Evolutionary conservation across 805 yeast species (phyloP), one percentile per base, ranked within the genome.

Genomic region (Zygosaccharomyces bisporus): DNA sequence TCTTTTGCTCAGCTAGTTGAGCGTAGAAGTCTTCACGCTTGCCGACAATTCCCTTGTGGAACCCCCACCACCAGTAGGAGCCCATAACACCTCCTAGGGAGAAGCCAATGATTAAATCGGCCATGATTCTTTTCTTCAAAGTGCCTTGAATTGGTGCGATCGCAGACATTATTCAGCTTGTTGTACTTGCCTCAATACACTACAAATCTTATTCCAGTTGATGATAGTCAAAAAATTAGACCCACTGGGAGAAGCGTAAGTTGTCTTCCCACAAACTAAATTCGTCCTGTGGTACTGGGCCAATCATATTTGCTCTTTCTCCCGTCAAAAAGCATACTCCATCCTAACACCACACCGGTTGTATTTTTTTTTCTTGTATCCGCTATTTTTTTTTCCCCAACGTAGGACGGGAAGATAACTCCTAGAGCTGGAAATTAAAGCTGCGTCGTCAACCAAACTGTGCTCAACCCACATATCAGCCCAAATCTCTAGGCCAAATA

Each of bases 11-110:
- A 57, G 89, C 91, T 66, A 85, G 72, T 58, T 80, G 74, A 51
- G 83, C 80, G 71, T 90, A 90, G 79, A 80, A 88, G 46, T 78
- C 81, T 68, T 90, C 97, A 78, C 96, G 86, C 61, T 72, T 75
- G 55, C 75, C 75, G 46, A 86, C 84, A 49, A 74, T 56, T 29
- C 81, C 77, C 74, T 77, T 81, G 83, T 90, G 97, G 79, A 70
- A 74, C 21, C 79, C 86, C 77, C 81, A 80, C 87, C 95, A 84
- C 93, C 91, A 89, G 70, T 75, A 77, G 53, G 75, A 72, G 50
- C 83, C 89, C 61, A 80, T 76, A 31, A 67, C 77, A 47, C 77
- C 69, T 45, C 91, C 91, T 52, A 77, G 56, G 50, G 72, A 58
- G 69, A 79, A 75, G 49, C 93, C 95, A 53, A 83, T 69, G 57